Conservation (phyloP, 129 eudicot species). For the Logfia minima region DNA sequence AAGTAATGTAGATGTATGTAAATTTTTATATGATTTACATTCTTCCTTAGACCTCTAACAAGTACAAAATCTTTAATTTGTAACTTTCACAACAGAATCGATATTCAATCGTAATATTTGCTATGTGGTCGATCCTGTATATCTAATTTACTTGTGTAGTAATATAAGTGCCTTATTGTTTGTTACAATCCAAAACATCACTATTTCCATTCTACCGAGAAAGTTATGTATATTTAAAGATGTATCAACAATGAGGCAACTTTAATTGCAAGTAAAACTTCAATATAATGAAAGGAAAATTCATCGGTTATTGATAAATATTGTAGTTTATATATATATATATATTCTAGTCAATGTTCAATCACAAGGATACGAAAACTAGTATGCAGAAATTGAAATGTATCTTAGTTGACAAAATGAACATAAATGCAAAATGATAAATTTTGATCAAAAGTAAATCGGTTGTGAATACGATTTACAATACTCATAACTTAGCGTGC, state of each 20-base stretch:
- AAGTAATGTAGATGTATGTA: too few species aligned
- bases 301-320: slow-evolving; percentile 6
- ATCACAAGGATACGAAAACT: neutral
- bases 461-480: neutral
- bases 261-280: neutral
- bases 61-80: neutral
- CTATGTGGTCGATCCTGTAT: neutral
- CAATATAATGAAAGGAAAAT: neutral
- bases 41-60: neutral
- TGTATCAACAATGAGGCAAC: neutral
- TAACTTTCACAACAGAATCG: neutral
- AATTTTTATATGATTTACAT: too few species aligned
- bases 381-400: neutral
- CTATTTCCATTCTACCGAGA: neutral
- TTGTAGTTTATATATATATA: neutral
- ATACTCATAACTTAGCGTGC: neutral
- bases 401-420: slow-evolving; percentile 1
- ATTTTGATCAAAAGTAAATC: neutral
- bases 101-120: neutral
- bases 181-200: neutral
- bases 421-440: neutral
- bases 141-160: neutral
- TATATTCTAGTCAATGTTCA: neutral
- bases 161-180: neutral
- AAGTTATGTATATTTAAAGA: neutral